Conservation (phyloP, 257 asterid genomes). For the Plantago ovata region DNA sequence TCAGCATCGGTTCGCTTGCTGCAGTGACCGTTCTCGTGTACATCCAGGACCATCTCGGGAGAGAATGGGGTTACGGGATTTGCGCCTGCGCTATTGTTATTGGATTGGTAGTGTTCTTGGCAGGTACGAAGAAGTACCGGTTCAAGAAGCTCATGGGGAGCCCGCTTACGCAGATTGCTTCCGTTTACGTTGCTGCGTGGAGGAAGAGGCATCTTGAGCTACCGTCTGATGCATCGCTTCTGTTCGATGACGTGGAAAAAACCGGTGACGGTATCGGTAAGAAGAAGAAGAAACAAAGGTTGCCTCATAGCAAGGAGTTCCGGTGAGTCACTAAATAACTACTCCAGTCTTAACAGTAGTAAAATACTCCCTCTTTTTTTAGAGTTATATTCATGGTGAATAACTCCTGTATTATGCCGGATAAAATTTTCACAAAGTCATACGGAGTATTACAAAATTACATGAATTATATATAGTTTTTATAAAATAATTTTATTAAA, state of each 20-base stretch:
- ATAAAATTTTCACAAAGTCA: no score
- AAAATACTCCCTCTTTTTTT: no score
- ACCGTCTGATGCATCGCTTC: constrained; percentile 52
- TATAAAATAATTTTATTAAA: no score
- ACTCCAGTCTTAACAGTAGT: no score
- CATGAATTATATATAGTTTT: no score
- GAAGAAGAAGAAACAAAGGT: constrained; percentile 40
- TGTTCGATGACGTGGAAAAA: constrained; percentile 46
- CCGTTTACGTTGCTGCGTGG: constrained; percentile 68
- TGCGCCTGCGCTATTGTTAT: constrained; percentile 66
- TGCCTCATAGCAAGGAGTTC: constrained; percentile 75
- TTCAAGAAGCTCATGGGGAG: constrained; percentile 76
- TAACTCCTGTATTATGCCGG: no score
- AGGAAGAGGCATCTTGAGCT: constrained; percentile 41
- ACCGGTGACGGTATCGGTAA: constrained; percentile 18
- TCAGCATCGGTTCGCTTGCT: constrained; percentile 61
- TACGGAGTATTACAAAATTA: no score
- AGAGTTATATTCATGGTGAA: no score
- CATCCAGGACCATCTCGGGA: constrained; percentile 72
- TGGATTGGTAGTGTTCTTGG: constrained; percentile 46
- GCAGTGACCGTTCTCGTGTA: constrained; percentile 81
- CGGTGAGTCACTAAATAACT: constrained; percentile 38
- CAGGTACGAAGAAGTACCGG: constrained; percentile 65
- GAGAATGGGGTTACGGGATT: constrained; percentile 83
- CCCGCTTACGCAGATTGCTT: constrained; percentile 71